Evolutionary conservation across 306 rosid species (phyloP).

Genomic region (Nissolia schottii): DNA sequence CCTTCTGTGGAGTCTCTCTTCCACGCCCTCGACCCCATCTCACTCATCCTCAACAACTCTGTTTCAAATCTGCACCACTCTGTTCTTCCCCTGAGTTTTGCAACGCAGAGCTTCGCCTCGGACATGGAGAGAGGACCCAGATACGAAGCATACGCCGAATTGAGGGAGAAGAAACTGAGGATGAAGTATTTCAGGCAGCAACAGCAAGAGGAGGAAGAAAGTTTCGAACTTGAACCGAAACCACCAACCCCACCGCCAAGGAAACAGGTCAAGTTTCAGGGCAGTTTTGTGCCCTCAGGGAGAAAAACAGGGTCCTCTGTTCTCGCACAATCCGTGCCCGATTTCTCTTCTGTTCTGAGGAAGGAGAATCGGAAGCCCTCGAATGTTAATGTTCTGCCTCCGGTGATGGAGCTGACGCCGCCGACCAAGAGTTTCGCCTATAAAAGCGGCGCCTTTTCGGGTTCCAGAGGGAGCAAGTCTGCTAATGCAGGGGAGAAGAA

Average conservation of each 20-base stretch:
- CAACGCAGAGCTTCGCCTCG: conserved; percentile 28
- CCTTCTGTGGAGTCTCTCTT: conserved; percentile 32
- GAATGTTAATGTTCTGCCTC: conserved; percentile 29
- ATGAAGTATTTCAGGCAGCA: conserved; percentile 31
- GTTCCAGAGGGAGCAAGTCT: conserved; percentile 73
- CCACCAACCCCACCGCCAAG: conserved; percentile 43
- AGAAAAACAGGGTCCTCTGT: conserved; percentile 43
- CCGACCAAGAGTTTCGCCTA: conserved; percentile 45
- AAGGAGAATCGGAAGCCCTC: conserved; percentile 75
- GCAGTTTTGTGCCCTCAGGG: neutral
- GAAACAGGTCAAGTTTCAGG: conserved; percentile 65
- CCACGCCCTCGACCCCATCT: conserved; percentile 42
- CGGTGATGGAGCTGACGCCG: conserved; percentile 62
- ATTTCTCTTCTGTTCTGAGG: conserved; percentile 63
- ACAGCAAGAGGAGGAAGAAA: conserved; percentile 13
- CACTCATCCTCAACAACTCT: too few relatives aligned
- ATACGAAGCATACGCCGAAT: conserved; percentile 59
- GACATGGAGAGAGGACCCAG: conserved; percentile 82
- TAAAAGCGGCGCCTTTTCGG: conserved; percentile 37
- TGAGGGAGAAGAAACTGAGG: conserved; percentile 60
- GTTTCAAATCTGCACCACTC: conserved; percentile 14
- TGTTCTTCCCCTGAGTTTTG: conserved; percentile 24
- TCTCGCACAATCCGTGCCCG: conserved; percentile 92
- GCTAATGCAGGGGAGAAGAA: conserved; percentile 68
- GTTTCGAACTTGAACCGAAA: conserved; percentile 11